These are phyloP conservation scores for Pythium oligandrum DNA, from an alignment of 352 stramenopile species.

Conservation along the genomic window DNA sequence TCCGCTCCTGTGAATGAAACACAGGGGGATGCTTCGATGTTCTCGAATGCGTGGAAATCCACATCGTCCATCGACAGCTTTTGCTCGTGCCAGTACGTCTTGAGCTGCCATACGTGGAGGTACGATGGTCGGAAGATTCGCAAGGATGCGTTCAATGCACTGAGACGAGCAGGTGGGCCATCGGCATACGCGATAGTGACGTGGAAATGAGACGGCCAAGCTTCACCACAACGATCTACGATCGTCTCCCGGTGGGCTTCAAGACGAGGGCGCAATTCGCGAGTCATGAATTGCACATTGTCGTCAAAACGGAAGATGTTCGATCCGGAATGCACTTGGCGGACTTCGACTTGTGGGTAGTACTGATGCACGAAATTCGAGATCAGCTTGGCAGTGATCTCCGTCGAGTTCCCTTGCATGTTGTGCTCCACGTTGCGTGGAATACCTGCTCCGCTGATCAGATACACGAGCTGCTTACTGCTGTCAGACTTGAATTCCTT, in stretches of 20 bases:
- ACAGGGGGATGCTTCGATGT: conserved; percentile 94
- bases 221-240: conserved; percentile 84
- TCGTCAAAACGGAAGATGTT: conserved; percentile 96
- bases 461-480: conserved; percentile 91
- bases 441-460: conserved; percentile 95
- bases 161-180: conserved; percentile 92
- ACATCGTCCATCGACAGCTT: conserved; percentile 95
- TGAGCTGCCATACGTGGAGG: conserved; percentile 98
- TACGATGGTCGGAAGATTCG: conserved; percentile 94
- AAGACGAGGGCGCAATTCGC: conserved; percentile 92
- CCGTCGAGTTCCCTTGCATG: conserved; percentile 94
- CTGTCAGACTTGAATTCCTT: conserved; percentile 70
- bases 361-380: conserved; percentile 89
- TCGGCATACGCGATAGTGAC: conserved; percentile 97
- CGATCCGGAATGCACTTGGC: conserved; percentile 93
- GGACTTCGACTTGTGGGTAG: conserved; percentile 91
- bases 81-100: conserved; percentile 98
- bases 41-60: conserved; percentile 96
- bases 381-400: conserved; percentile 91
- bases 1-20: conserved; percentile 79
- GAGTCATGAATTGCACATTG: conserved; percentile 97
- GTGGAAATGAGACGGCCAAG: conserved; percentile 94
- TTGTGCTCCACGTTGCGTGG: conserved; percentile 92
- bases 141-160: conserved; percentile 95
- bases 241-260: conserved; percentile 93